Base-by-base conservation (phyloP, 2,329 filamentous ascomycete genomes). In the Fusarium verrucosum region DNA sequence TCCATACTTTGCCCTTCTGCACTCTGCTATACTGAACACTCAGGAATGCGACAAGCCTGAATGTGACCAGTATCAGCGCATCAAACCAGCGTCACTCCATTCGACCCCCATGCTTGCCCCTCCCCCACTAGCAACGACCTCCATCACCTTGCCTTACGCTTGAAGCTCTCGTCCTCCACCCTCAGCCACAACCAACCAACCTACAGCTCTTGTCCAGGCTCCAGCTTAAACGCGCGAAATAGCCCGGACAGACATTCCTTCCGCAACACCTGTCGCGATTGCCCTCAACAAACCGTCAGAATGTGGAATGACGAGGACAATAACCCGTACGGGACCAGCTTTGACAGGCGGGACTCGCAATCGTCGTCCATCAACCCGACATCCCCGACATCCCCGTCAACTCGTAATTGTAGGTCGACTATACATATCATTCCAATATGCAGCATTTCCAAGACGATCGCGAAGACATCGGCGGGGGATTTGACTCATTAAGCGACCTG, bases 241-340 rank as follows among this genome's bases (percentile, higher is more conserved):
- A 62, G 26, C 54, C 23, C 20, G 17, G 40, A 30, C 40, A 52
- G 55, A 33, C 43, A 51, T 33, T 37, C 28, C 37, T 47, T 47
- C 33, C 35, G 43, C 47, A 68, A 22, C 35, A 41, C 22, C 43
- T 37, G 38, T 54, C 51, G 35, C 52, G 25, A 59, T 67, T 60
- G 55, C 58, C 36, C 50, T 32, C 53, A 56, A 44, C 51, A 53
- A 35, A 51, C 45, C 41, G 55, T 46, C 72, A 71, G 40, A 50
- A 98, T 98, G 94, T 98, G 94, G 94, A 96, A 97, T 85, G 94
- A 98, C 83, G 94, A 98, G 81, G 76, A 98, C 75, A 98, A 98
- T 80, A 98, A 98, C 77, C 94, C 94, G 7, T 97, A 98, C 75
- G 94, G 93, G 66, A 87, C 83, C 72, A 94, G 92, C 78, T 97